Evolutionary conservation across 2,329 filamentous ascomycete genomes (phyloP).

Genomic region (Aspergillus novofumigatus): DNA sequence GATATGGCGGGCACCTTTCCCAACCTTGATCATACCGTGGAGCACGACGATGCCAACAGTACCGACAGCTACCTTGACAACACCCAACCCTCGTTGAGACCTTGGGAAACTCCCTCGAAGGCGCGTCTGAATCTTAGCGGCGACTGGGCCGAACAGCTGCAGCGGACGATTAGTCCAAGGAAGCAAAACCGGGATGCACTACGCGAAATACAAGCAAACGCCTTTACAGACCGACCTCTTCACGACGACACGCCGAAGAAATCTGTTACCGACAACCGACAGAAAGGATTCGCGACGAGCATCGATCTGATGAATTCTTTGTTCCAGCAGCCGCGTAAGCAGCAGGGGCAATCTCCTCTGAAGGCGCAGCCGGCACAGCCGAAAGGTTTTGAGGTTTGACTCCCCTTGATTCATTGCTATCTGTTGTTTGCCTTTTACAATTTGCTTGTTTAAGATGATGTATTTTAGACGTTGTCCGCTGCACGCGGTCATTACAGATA

Average conservation of each 20-base stretch:
- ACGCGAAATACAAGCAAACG: constrained; percentile 59
- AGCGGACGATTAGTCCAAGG: constrained; percentile 87
- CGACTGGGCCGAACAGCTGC: constrained; percentile 90
- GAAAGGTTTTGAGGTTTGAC: constrained; percentile 86
- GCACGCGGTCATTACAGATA: constrained; percentile 23
- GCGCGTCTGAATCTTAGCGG: constrained; percentile 58
- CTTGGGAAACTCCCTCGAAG: constrained; percentile 51
- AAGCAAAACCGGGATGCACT: constrained; percentile 82
- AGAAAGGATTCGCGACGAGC: constrained; percentile 73
- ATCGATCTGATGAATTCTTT: constrained; percentile 96
- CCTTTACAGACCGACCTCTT: constrained; percentile 47
- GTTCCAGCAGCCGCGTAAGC: constrained; percentile 63
- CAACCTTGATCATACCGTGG: constrained; percentile 69
- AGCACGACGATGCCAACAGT: constrained; percentile 58
- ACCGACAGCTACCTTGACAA: constrained; percentile 46
- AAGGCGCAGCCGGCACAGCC: constrained; percentile 54
- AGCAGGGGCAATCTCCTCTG: constrained; percentile 45
- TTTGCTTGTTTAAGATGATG: not conserved
- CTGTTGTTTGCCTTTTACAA: constrained; percentile 27
- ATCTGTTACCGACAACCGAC: constrained; percentile 21
- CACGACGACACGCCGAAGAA: constrained; percentile 31
- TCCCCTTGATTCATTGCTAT: constrained; percentile 45
- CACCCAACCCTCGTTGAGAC: constrained; percentile 28
- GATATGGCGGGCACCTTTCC: constrained; percentile 77
- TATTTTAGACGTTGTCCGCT: constrained; percentile 2